Percentiles rank a stretch among this genome's conserved stretches.
phyloP scores from a whole-genome alignment of 257 asterid genomes.

The Prunella vulgaris region DNA sequence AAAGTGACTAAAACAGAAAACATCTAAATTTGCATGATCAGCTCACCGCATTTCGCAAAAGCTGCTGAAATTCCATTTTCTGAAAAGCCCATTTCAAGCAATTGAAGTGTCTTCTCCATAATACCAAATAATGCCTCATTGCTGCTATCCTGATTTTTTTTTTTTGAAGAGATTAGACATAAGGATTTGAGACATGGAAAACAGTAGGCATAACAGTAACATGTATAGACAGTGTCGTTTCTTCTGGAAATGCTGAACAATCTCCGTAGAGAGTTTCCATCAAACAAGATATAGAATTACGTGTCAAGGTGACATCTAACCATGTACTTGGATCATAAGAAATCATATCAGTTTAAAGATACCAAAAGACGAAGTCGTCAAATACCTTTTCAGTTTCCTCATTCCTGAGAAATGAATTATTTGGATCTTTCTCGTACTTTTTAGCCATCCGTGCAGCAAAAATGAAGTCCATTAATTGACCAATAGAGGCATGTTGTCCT shows the following conservation, averaged over 20 bases:
- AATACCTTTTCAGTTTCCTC: constrained; percentile 51
- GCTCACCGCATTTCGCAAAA: constrained; percentile 84
- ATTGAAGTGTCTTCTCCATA: constrained; percentile 86
- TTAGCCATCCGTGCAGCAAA: constrained; percentile 79
- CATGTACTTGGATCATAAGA: constrained; percentile 7
- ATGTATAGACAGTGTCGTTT: background rate
- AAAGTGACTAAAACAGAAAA: background rate
- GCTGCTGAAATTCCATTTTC: constrained; percentile 78
- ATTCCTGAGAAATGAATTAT: constrained; percentile 27
- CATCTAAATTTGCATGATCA: constrained; percentile 14
- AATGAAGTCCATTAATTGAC: constrained; percentile 66
- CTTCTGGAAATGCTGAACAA: background rate
- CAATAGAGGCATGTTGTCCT: constrained; percentile 66
- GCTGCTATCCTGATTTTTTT: constrained; percentile 49
- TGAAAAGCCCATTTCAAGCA: constrained; percentile 91
- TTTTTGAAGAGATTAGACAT: constrained; percentile 20
- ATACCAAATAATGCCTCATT: constrained; percentile 75
- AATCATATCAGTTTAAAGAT: background rate
- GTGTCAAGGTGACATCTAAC: background rate
- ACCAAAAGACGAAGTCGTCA: constrained; percentile 7
- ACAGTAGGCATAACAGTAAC: background rate
- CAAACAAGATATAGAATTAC: background rate
- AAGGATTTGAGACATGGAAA: background rate
- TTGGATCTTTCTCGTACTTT: constrained; percentile 49
- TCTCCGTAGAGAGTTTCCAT: background rate